phyloP scores from a whole-genome alignment of 2,329 filamentous ascomycete species.

The Mollisia scopiformis region DNA sequence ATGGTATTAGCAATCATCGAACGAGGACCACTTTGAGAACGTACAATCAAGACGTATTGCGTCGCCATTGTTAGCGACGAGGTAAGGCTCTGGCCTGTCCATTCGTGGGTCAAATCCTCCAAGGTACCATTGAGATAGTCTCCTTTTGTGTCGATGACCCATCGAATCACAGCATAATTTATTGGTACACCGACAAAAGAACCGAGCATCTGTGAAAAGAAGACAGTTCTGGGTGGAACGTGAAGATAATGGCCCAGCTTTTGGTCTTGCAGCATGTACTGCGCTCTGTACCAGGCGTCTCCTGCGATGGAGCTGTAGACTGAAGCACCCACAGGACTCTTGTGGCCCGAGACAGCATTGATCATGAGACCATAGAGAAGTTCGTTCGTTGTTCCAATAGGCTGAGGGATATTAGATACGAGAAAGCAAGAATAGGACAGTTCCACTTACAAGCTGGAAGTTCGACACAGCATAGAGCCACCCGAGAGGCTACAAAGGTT shows the following conservation, averaged over 20 bases:
- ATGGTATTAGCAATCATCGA: background rate
- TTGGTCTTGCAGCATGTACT: slow-evolving; percentile 62
- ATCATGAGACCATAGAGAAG: slow-evolving; percentile 63
- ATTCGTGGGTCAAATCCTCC: slow-evolving; percentile 59
- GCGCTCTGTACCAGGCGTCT: slow-evolving; percentile 62
- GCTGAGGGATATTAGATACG: slow-evolving; percentile 35
- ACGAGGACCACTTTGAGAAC: background rate
- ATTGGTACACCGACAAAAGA: slow-evolving; percentile 61
- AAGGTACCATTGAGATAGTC: slow-evolving; percentile 55
- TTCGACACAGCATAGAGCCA: slow-evolving; percentile 65
- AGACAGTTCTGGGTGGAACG: slow-evolving; percentile 59
- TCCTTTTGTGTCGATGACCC: slow-evolving; percentile 59
- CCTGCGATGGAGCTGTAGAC: slow-evolving; percentile 62
- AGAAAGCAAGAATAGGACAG: too few species aligned
- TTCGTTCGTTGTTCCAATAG: slow-evolving; percentile 63
- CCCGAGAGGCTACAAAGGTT: slow-evolving; percentile 46
- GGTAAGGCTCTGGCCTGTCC: slow-evolving; percentile 59
- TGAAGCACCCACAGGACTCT: slow-evolving; percentile 60
- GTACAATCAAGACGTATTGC: slow-evolving; percentile 61
- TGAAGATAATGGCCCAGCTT: slow-evolving; percentile 70
- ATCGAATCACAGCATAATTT: slow-evolving; percentile 63
- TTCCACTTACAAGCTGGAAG: slow-evolving; percentile 41
- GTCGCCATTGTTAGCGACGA: slow-evolving; percentile 56
- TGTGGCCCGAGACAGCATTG: slow-evolving; percentile 50
- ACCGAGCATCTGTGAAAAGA: slow-evolving; percentile 64